Base-by-base conservation (phyloP, 1,284 basidiomycete species). In the Ceratobasidium sp. region DNA sequence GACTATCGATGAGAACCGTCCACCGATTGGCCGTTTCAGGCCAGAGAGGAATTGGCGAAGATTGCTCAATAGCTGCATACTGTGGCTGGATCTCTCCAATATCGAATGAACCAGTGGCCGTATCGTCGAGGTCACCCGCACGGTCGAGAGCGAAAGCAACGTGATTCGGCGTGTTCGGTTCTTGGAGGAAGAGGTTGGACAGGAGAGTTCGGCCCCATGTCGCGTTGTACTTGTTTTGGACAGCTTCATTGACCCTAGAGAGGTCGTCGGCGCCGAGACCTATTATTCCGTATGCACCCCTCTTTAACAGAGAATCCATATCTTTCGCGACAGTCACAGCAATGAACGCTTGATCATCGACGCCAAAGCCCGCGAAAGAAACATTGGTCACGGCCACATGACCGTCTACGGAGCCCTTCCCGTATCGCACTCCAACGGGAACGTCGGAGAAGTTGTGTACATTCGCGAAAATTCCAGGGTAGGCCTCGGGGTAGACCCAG, bases 221-320 rank as follows among this genome's bases (percentile, higher is more conserved):
- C 1, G 85, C 83, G 3, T 84, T 83, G 32, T 85, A 84, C 0
- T 88, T 86, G 16, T 79, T 77, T 75, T 90, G 91, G 62, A 92
- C 80, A 2, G 82, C 78, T 14, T 82, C 78, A 77, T 92, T 90
- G 57, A 93, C 85, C 45, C 81, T 85, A 1, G 92, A 93, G 36
- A 93, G 84, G 18, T 86, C 86, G 39, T 87, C 88, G 78, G 93
- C 92, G 46, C 92, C 91, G n/a, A 93, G 84, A 18, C 92, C 92
- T 41, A 88, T 80, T 76, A 93, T 87, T n/a, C 92, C 92, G 74
- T 82, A 77, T 18, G 90, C 89, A 26, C 89, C 89, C 16, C 1
- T 39, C 3, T 5, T 6, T 76, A 90, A 92, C 2, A 83, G 81
- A n/a, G 91, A 81, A 9, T 89, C 89, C 30, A 91, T 90, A 78